Evolutionary conservation across 768 basidiomycete genomes (phyloP), one percentile per base, ranked within the genome.

Genomic region (Clavaria fumosa): DNA sequence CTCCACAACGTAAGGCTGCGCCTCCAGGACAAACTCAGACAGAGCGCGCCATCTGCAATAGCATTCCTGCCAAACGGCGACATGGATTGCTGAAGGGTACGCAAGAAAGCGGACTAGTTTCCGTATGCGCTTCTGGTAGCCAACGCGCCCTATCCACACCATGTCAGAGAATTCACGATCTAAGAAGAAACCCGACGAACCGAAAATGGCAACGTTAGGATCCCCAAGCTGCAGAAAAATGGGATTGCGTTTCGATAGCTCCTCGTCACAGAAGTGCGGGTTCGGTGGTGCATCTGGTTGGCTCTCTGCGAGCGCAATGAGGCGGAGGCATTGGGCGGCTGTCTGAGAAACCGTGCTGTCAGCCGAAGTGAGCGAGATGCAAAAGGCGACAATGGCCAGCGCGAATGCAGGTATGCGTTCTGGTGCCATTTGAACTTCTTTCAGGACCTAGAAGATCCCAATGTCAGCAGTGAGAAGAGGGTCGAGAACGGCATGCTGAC

Each of bases 51-150:
- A 88, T 34, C 82, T 64, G 60, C 69, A 76, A 52, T 78, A 86
- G 43, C 73, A 78, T 49, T 89, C 85, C 44, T 78, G 66, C 85
- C 85, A 90, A 2, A 83, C 77, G 0, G 78, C 80, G 15, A 80
- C 60, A 37, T 83, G 72, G n/a, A 72, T 67, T 1, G 74, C 69
- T 21, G 70, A 69, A 10, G 78, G 72, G 20, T 68, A 70, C 1
- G 72, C 66, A 32, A 84, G 63, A 37, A 71, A 51, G 4, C 80
- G 70, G 35, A 86, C 53, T 18, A 83, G 58, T 53, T 75, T 79
- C 11, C 86, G 66, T 20, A 84, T 68, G 2, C 84, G 72, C 53
- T 80, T 86, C 58, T 89, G 85, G 51, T 82, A 72, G 3, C 70
- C 76, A 30, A 80, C 63, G 19, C 86, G 80, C 23, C 84, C 84